These are phyloP conservation scores for Colletotrichum sp. DNA, from an alignment of 2,329 filamentous ascomycete species.

Conservation along the genomic window DNA sequence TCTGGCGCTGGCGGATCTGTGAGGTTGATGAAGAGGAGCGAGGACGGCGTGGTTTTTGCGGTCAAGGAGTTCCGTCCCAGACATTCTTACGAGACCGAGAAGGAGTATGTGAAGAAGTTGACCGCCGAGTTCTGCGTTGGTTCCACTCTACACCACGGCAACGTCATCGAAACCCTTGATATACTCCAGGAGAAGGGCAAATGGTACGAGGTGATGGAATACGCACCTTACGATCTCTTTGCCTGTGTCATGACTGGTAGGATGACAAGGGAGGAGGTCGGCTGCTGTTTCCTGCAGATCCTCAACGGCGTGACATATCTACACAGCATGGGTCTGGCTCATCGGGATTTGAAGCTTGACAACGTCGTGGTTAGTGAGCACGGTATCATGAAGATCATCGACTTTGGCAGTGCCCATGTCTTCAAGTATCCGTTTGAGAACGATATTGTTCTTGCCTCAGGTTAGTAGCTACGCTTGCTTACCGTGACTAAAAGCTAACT, in stretches of 20 bases:
- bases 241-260: conserved; percentile 99
- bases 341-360: conserved; percentile 94
- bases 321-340: conserved; percentile 92
- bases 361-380: conserved; percentile 97
- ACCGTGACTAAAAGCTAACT: not conserved
- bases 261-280: conserved; percentile 91
- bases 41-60: conserved; percentile 92
- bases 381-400: conserved; percentile 99
- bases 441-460: conserved; percentile 79
- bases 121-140: conserved; percentile 98
- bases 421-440: conserved; percentile 98
- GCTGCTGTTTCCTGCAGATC: conserved; percentile 92
- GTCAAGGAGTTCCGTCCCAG: conserved; percentile 96
- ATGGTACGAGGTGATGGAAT: conserved; percentile 99
- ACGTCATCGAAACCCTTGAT: conserved; percentile 97
- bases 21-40: conserved; percentile 89
- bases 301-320: conserved; percentile 93
- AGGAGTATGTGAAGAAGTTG: conserved; percentile 97
- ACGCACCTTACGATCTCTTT: conserved; percentile 93
- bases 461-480: conserved; percentile 53
- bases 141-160: conserved; percentile 94
- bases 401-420: conserved; percentile 96
- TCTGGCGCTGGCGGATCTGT: conserved; percentile 96
- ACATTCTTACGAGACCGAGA: conserved; percentile 91
- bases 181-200: conserved; percentile 92